Evolutionary conservation across 257 asterid genomes (phyloP).

Genomic region (Solanum clarkiae): DNA sequence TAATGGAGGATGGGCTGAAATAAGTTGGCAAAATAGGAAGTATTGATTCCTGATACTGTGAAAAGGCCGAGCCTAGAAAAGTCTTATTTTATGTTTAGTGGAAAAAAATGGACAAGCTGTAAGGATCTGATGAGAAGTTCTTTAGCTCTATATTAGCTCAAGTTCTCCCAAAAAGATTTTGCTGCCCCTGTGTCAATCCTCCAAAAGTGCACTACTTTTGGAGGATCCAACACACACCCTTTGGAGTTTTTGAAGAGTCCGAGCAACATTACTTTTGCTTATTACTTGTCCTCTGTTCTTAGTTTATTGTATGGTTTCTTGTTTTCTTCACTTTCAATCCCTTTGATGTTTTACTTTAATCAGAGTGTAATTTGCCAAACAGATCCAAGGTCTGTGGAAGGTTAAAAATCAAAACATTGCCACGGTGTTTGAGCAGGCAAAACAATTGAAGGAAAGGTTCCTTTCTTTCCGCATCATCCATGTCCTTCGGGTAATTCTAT

Average conservation of each 20-base stretch:
- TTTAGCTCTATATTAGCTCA: neutral
- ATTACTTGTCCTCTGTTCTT: neutral
- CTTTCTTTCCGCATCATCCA: conserved; percentile 59
- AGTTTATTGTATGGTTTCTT: neutral
- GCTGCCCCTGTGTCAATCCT: neutral
- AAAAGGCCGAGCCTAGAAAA: neutral
- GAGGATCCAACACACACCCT: neutral
- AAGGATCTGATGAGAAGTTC: neutral
- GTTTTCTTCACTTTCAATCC: neutral
- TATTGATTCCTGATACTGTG: neutral
- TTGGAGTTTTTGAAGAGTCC: neutral
- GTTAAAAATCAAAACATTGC: conserved; percentile 78
- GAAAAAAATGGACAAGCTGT: neutral
- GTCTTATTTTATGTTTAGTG: neutral
- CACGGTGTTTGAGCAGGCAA: conserved; percentile 54
- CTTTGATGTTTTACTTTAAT: neutral
- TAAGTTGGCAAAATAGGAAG: neutral
- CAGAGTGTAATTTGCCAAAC: neutral
- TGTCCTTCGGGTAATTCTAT: conserved; percentile 54
- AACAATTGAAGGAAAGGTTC: conserved; percentile 64
- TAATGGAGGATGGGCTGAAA: neutral
- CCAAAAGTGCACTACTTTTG: neutral
- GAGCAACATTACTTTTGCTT: neutral
- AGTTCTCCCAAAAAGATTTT: neutral
- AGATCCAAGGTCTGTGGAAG: conserved; percentile 89